Evolutionary conservation across 352 stramenopile species (phyloP).

Genomic region (Pythium volutum): DNA sequence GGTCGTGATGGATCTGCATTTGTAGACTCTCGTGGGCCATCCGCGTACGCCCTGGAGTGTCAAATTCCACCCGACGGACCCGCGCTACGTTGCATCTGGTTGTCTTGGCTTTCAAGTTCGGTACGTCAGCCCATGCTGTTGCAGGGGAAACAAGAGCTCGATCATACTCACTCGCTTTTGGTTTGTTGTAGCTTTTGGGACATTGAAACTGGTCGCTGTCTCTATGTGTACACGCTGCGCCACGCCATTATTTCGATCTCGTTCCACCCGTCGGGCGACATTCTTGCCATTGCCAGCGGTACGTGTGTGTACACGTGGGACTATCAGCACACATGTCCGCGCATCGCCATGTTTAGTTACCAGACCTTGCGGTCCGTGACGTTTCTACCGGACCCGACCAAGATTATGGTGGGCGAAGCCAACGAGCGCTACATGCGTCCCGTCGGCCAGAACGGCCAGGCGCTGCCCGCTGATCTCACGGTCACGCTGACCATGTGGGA

Average conservation of each 20-base stretch:
- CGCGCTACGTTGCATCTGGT: constrained; percentile 93
- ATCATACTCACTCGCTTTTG: neutral
- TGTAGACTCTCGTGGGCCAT: constrained; percentile 78
- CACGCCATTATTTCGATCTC: constrained; percentile 96
- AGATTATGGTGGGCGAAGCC: constrained; percentile 93
- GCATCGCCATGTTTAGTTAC: constrained; percentile 88
- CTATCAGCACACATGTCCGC: constrained; percentile 85
- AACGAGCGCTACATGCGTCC: constrained; percentile 88
- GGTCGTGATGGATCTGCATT: neutral
- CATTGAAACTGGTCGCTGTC: constrained; percentile 86
- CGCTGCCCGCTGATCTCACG: constrained; percentile 81
- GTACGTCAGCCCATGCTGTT: constrained; percentile 24
- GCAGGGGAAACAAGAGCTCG: neutral
- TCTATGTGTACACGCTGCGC: constrained; percentile 93
- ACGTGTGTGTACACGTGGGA: constrained; percentile 96
- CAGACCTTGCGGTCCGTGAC: constrained; percentile 92
- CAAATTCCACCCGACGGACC: constrained; percentile 96
- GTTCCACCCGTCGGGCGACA: constrained; percentile 93
- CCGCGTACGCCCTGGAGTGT: constrained; percentile 95
- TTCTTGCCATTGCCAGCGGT: constrained; percentile 94
- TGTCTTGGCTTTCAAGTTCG: constrained; percentile 96
- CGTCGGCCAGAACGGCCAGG: constrained; percentile 51
- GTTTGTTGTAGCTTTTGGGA: constrained; percentile 75
- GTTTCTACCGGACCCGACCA: constrained; percentile 88
- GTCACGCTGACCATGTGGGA: constrained; percentile 95